Evolutionary conservation across 192 early-diverging fungal species (phyloP).

Genomic region (Gigaspora rosea): DNA sequence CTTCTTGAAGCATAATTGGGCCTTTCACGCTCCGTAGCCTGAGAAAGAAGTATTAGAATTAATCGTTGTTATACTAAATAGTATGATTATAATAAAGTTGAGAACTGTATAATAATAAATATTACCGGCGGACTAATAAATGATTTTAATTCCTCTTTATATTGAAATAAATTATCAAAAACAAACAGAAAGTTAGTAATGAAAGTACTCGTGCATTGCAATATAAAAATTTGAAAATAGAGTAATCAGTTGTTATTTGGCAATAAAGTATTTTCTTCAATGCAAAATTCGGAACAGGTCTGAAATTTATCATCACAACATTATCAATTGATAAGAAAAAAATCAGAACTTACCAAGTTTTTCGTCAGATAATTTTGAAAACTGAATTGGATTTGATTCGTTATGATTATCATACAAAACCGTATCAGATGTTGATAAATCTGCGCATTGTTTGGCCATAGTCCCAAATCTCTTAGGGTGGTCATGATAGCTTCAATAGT

Average conservation of each 20-base stretch:
- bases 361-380: slow-evolving; percentile 55
- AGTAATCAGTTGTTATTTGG: neutral
- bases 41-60: neutral
- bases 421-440: slow-evolving; percentile 69
- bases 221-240: too few species aligned
- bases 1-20: neutral
- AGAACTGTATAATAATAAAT: neutral
- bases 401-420: slow-evolving; percentile 59
- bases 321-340: neutral
- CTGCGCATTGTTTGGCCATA: slow-evolving; percentile 72
- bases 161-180: neutral
- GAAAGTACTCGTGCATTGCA: neutral
- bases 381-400: slow-evolving; percentile 58
- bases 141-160: slow-evolving; percentile 7
- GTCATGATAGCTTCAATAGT: slow-evolving; percentile 49
- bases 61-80: neutral
- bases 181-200: neutral
- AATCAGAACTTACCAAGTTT: slow-evolving; percentile 50
- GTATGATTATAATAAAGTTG: neutral
- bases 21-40: neutral
- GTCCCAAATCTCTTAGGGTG: slow-evolving; percentile 64
- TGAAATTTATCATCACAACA: slow-evolving; percentile 15
- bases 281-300: slow-evolving; percentile 23
- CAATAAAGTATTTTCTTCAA: slow-evolving; percentile 26
- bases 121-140: slow-evolving; percentile 18